Evolutionary conservation across 495 filamentous ascomycete species (phyloP), one percentile per base, ranked within the genome.

Genomic region (Neurospora intermedia): DNA sequence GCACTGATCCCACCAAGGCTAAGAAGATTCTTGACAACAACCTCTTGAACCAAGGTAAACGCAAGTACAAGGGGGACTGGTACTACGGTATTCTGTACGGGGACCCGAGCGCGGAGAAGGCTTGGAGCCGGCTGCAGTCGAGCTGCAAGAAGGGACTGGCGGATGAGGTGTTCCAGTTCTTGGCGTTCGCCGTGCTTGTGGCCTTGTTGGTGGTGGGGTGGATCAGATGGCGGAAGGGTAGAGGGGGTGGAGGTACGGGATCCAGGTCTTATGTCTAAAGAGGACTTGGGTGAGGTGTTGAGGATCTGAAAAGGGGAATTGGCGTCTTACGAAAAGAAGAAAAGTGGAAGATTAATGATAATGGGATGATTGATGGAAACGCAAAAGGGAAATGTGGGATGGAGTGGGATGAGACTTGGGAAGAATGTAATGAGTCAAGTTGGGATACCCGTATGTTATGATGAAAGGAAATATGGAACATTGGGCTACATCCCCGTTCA

Each of bases 41-140:
- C 16, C 74, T 85, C 5, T 71, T 85, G 3, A 85, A 79, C 69
- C 77, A 79, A 4, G 84, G 84, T 6, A 80, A 76, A 27, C 16
- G 62, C 16, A 69, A 73, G 10, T 69, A 69, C 4, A 74, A 40
- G 10, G 73, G 59, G 11, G 43, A 66, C 6, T 69, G 20, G 0
- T 74, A 69, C 38, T 79, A 78, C 69, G 75, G 76, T 27, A 78
- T 78, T 38, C 10, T 69, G 18, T 11, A 71, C 7, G 20, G 39
- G 35, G 23, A 71, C 20, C 38, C 43, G 66, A 48, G 16, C 5
- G 40, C 7, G 1, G 9, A 71, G 9, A 20, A 38, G 13, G 27
- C 70, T 15, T 66, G 20, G 8, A 8, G 31, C n/a, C 62, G 48
- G 41, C 71, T 83, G 35, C 48, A 35, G 1, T 69, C 74, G 35